Percentiles rank a stretch among this genome's conserved stretches.
phyloP scores from a whole-genome alignment of 495 filamentous ascomycete species.

The Podospora conica region DNA sequence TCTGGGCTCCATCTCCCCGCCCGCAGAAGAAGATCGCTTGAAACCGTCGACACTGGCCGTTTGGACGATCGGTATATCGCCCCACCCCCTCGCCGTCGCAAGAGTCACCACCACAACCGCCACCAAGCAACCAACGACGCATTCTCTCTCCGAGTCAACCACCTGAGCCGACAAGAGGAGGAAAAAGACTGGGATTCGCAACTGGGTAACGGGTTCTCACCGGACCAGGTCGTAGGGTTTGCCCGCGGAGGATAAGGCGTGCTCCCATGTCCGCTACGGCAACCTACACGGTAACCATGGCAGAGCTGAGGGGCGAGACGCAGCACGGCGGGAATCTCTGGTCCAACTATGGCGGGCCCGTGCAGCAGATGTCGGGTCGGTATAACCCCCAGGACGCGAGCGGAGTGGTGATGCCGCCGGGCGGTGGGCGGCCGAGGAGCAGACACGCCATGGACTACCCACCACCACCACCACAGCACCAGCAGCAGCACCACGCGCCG shows the following conservation, averaged over 20 bases:
- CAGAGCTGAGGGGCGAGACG: conserved; percentile 49
- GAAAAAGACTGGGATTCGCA: background rate
- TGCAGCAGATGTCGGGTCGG: conserved; percentile 40
- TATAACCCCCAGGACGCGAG: conserved; percentile 41
- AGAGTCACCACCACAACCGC: background rate
- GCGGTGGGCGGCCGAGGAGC: conserved; percentile 35
- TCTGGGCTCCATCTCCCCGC: background rate
- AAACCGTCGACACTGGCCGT: background rate
- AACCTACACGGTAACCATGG: conserved; percentile 49
- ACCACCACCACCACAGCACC: conserved; percentile 27
- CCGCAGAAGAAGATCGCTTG: background rate
- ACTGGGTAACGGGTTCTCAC: background rate
- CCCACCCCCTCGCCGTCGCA: background rate
- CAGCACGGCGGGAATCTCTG: conserved; percentile 42
- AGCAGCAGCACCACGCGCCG: conserved; percentile 29
- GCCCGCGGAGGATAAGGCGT: conserved; percentile 29
- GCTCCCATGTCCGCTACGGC: conserved; percentile 49
- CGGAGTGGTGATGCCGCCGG: conserved; percentile 28
- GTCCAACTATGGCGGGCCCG: conserved; percentile 46
- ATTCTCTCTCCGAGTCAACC: background rate
- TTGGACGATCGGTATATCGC: background rate
- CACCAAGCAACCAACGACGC: background rate
- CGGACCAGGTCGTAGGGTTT: conserved; percentile 15
- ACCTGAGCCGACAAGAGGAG: background rate
- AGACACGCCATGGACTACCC: conserved; percentile 31